These are phyloP conservation scores for Schwanniomyces yamadae DNA, from an alignment of 805 yeast genomes.

Conservation along the genomic window DNA sequence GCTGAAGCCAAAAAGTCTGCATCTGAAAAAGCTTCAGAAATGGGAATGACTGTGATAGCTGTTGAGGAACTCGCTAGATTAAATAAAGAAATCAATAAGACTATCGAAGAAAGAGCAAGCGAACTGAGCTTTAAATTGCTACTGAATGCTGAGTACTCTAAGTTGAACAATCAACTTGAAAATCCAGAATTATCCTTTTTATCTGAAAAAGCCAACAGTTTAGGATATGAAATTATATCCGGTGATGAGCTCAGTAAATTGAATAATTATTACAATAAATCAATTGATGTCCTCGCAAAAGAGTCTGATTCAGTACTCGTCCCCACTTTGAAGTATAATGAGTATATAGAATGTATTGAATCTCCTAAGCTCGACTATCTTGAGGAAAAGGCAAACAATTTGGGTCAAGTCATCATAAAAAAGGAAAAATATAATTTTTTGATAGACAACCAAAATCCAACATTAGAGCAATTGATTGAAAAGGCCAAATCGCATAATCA, in stretches of 20 bases:
- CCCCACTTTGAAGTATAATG: conserved; percentile 5
- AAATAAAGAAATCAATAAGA: neutral
- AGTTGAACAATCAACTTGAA: conserved; percentile 8
- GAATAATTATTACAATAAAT: conserved; percentile 18
- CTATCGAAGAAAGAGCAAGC: conserved; percentile 5
- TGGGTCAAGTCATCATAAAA: conserved; percentile 12
- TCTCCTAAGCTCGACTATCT: conserved; percentile 21
- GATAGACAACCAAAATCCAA: conserved; percentile 24
- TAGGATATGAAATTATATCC: conserved; percentile 11
- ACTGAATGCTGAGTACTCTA: conserved; percentile 1
- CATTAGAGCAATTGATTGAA: conserved; percentile 19
- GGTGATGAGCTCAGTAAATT: neutral
- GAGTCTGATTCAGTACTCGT: conserved; percentile 12
- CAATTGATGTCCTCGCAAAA: conserved; percentile 26
- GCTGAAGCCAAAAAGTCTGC: neutral
- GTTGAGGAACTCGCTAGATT: neutral
- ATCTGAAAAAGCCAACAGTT: conserved; percentile 7
- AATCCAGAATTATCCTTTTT: conserved; percentile 25
- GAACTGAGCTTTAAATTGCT: conserved; percentile 1
- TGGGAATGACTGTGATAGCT: neutral
- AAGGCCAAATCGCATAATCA: conserved; percentile 20
- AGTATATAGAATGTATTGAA: no score
- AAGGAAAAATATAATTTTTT: conserved; percentile 10
- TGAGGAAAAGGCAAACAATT: conserved; percentile 17
- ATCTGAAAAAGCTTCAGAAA: conserved; percentile 1